phyloP scores from a whole-genome alignment of 2,329 filamentous ascomycete genomes.

The Talaromyces sp. region DNA sequence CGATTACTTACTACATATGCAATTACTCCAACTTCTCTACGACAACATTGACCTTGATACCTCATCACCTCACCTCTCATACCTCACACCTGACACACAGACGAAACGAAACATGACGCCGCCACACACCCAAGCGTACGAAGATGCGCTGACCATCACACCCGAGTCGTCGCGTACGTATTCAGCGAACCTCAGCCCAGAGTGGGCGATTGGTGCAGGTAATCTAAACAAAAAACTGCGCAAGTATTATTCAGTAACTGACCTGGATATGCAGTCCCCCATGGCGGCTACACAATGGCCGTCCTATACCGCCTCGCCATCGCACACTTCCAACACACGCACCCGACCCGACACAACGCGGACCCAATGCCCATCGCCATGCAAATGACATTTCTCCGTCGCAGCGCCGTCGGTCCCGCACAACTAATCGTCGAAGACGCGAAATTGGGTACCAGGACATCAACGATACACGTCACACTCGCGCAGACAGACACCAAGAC shows the following conservation, averaged over 20 bases:
- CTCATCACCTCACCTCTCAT: not conserved
- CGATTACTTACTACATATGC: not conserved
- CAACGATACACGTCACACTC: slow-evolving; percentile 57
- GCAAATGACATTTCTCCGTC: slow-evolving; percentile 60
- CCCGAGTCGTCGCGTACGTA: slow-evolving; percentile 51
- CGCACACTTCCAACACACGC: slow-evolving; percentile 55
- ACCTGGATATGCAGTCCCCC: slow-evolving; percentile 49
- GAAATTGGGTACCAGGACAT: slow-evolving; percentile 60
- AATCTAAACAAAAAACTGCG: not conserved
- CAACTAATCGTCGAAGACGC: slow-evolving; percentile 55
- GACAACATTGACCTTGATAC: not conserved
- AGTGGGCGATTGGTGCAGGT: slow-evolving; percentile 64
- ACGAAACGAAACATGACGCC: slow-evolving; percentile 2
- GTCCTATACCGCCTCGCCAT: slow-evolving; percentile 55
- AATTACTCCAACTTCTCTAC: not conserved
- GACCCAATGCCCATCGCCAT: slow-evolving; percentile 56
- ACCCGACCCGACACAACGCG: slow-evolving; percentile 43
- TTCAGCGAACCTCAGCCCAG: slow-evolving; percentile 47
- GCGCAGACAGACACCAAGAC: slow-evolving; percentile 21
- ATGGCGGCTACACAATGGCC: slow-evolving; percentile 64
- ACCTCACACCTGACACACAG: not conserved
- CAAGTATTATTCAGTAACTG: not conserved
- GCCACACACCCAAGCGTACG: slow-evolving; percentile 25
- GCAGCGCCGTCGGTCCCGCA: slow-evolving; percentile 54
- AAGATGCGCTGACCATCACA: slow-evolving; percentile 31